phyloP scores from a whole-genome alignment of 1,284 basidiomycete species.

The Pascua guehoae region DNA sequence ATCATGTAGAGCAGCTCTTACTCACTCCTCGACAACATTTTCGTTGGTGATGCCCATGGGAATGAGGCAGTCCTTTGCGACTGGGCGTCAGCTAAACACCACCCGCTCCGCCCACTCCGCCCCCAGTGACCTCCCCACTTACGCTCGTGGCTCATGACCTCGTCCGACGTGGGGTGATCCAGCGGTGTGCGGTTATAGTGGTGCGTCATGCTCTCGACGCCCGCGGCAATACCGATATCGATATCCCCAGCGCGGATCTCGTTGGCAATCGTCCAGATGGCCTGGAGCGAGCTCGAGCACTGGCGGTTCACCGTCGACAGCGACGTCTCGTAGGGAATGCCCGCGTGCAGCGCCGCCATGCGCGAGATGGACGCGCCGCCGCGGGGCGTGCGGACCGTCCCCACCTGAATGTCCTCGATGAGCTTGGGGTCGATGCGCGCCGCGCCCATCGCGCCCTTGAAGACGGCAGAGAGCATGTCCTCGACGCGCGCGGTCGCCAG shows the following conservation, averaged over 20 bases:
- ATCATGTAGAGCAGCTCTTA: background rate
- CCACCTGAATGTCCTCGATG: conserved; percentile 66
- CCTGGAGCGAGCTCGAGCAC: conserved; percentile 82
- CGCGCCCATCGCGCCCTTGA: conserved; percentile 40
- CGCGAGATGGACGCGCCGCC: conserved; percentile 18
- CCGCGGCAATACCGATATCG: conserved; percentile 90
- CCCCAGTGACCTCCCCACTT: conserved; percentile 64
- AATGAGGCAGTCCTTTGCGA: conserved; percentile 85
- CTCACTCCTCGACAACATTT: conserved; percentile 63
- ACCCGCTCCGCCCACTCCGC: too few relatives aligned
- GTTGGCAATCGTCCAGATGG: conserved; percentile 63
- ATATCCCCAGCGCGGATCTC: conserved; percentile 78
- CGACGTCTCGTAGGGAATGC: conserved; percentile 48
- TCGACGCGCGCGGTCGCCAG: conserved; percentile 86
- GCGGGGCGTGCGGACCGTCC: conserved; percentile 47
- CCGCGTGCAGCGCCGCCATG: conserved; percentile 17
- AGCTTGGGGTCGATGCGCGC: conserved; percentile 71
- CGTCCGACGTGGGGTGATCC: conserved; percentile 73
- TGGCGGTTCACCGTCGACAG: conserved; percentile 86
- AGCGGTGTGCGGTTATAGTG: conserved; percentile 70
- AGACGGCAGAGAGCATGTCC: conserved; percentile 71
- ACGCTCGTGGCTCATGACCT: conserved; percentile 66
- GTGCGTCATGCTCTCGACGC: conserved; percentile 93
- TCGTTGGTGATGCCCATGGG: conserved; percentile 96
- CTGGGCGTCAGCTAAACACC: conserved; percentile 51